A percentile compares a stretch with the other conserved stretches of the same genome.
phyloP scores from a whole-genome alignment of 2,329 filamentous ascomycete genomes.

The Xylaria digitata region DNA sequence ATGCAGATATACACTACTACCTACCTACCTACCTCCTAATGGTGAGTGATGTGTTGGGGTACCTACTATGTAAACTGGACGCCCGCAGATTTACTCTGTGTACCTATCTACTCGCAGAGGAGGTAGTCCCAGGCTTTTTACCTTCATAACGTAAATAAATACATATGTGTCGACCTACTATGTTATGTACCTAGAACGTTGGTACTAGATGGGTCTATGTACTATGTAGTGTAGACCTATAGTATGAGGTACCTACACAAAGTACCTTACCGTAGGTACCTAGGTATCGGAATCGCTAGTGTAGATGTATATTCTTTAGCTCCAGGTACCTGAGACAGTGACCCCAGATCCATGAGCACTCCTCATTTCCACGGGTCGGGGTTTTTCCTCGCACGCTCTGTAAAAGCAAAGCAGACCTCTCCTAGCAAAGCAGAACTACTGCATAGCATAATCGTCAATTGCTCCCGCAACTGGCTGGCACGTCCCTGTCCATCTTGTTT shows the following conservation, averaged over 20 bases:
- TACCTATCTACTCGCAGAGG: too few species aligned
- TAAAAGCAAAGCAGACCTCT: neutral
- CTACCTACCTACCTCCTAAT: neutral
- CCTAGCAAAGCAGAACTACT: constrained; percentile 2
- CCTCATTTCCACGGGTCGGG: constrained; percentile 29
- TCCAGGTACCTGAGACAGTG: constrained; percentile 21
- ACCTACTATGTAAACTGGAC: too few species aligned
- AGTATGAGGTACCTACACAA: too few species aligned
- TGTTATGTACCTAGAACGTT: too few species aligned
- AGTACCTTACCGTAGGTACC: too few species aligned
- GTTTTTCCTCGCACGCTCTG: neutral
- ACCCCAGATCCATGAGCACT: constrained; percentile 23
- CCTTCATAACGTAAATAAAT: neutral
- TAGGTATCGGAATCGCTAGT: neutral
- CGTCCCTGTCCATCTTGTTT: constrained; percentile 19
- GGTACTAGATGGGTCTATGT: too few species aligned
- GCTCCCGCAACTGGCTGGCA: constrained; percentile 16
- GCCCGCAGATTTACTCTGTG: too few species aligned
- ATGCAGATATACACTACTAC: constrained; percentile 8
- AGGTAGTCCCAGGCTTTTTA: too few species aligned
- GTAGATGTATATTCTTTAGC: constrained; percentile 9
- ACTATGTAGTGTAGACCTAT: too few species aligned
- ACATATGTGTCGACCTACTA: too few species aligned
- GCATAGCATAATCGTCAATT: constrained; percentile 9
- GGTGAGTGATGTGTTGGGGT: too few species aligned